These are phyloP conservation scores for Brettanomyces bruxellensis DNA, from an alignment of 805 yeast species.

Conservation along the genomic window DNA sequence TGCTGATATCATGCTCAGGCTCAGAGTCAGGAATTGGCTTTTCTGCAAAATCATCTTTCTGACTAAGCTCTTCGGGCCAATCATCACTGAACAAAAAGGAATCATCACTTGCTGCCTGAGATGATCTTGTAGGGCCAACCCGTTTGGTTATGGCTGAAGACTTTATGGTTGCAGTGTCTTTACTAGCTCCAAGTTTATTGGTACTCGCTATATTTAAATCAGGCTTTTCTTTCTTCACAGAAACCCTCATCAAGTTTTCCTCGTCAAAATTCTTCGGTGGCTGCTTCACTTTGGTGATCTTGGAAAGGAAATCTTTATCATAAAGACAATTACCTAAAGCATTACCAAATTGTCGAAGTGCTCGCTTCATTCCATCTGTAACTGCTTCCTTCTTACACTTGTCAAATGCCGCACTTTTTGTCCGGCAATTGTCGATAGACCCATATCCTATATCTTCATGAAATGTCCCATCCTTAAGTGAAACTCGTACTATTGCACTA, in stretches of 20 bases:
- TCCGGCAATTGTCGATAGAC: slow-evolving; percentile 57
- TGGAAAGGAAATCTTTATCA: slow-evolving; percentile 55
- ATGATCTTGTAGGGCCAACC: background rate
- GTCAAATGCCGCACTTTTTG: slow-evolving; percentile 65
- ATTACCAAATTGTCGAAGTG: slow-evolving; percentile 72
- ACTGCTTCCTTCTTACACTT: slow-evolving; percentile 80
- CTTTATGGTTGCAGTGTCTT: background rate
- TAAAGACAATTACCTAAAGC: slow-evolving; percentile 79
- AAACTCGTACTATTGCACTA: slow-evolving; percentile 62
- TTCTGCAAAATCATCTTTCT: slow-evolving; percentile 9
- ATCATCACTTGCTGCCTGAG: slow-evolving; percentile 28
- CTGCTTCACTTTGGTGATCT: slow-evolving; percentile 35
- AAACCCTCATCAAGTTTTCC: slow-evolving; percentile 20
- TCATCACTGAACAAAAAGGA: slow-evolving; percentile 46
- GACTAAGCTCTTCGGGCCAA: slow-evolving; percentile 21
- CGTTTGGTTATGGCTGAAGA: background rate
- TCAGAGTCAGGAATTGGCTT: slow-evolving; percentile 22
- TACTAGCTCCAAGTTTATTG: too few species aligned
- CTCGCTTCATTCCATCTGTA: slow-evolving; percentile 76
- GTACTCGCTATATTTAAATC: background rate
- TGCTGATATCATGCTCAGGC: slow-evolving; percentile 15
- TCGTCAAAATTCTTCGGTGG: slow-evolving; percentile 23
- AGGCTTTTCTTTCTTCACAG: slow-evolving; percentile 1
- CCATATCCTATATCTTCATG: slow-evolving; percentile 78
- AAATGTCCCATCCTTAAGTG: slow-evolving; percentile 71